phyloP scores from a whole-genome alignment of 1,284 basidiomycete species.

The Microbotryum lychnidis-dioicae region DNA sequence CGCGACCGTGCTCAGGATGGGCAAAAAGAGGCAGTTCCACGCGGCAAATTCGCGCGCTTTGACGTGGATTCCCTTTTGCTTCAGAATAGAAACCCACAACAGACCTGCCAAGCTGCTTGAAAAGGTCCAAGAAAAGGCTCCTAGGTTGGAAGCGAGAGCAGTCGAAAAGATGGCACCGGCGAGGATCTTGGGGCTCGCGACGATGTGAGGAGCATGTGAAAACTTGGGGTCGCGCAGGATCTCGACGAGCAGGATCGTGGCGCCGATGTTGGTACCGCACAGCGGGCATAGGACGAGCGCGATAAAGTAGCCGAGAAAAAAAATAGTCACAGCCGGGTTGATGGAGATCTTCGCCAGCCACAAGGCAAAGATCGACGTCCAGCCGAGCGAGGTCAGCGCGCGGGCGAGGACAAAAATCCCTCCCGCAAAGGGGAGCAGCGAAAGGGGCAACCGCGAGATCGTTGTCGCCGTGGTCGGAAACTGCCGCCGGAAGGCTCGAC shows the following conservation, averaged over 20 bases:
- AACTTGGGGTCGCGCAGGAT: conserved; percentile 44
- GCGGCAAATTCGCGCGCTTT: conserved; percentile 58
- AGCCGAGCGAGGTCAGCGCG: conserved; percentile 72
- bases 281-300: conserved; percentile 41
- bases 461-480: conserved; percentile 71
- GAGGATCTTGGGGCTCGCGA: conserved; percentile 38
- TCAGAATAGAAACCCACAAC: conserved; percentile 72
- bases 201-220: conserved; percentile 28
- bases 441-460: conserved; percentile 63
- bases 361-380: conserved; percentile 74
- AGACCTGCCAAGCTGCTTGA: conserved; percentile 83
- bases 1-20: conserved; percentile 35
- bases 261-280: conserved; percentile 84
- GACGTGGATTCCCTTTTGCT: conserved; percentile 69
- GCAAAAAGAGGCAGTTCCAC: conserved; percentile 54
- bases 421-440: conserved; percentile 84
- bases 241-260: conserved; percentile 77
- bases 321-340: conserved; percentile 52
- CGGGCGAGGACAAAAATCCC: conserved; percentile 93
- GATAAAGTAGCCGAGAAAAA: conserved; percentile 26
- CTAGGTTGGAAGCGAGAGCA: conserved; percentile 80
- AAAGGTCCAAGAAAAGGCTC: conserved; percentile 85
- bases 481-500: conserved; percentile 28
- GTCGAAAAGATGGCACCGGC: conserved; percentile 49
- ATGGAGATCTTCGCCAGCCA: conserved; percentile 53